These are phyloP conservation scores for Stachybotrys echinatus DNA, from an alignment of 2,329 filamentous ascomycete genomes.

Conservation along the genomic window DNA sequence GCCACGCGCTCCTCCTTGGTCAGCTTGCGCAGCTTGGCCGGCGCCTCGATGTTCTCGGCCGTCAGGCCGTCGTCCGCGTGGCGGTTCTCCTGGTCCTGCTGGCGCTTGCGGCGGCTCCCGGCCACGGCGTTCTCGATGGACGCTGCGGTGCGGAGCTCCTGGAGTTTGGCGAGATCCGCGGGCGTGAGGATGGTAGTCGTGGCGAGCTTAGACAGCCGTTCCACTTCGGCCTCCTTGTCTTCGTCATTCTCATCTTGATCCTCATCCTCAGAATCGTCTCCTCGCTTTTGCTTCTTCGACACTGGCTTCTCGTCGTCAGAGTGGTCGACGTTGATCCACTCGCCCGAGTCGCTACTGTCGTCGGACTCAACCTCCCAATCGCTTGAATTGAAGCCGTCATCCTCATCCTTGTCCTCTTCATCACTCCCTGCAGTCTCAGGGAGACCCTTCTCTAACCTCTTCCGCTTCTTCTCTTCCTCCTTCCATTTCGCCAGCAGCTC, in stretches of 20 bases:
- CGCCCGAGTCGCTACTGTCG: conserved; percentile 66
- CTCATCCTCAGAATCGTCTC: conserved; percentile 15
- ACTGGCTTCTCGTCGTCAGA: conserved; percentile 70
- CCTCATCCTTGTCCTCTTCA: conserved; percentile 56
- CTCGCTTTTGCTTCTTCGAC: conserved; percentile 37
- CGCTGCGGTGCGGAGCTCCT: conserved; percentile 74
- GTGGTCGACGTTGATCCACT: conserved; percentile 91
- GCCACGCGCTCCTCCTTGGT: conserved; percentile 89
- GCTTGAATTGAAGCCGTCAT: conserved; percentile 47
- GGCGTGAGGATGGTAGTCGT: conserved; percentile 92
- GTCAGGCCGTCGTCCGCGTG: conserved; percentile 87
- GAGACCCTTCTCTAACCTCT: conserved; percentile 63
- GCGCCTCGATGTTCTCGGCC: conserved; percentile 84
- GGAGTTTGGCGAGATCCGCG: conserved; percentile 90
- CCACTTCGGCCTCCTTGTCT: conserved; percentile 37
- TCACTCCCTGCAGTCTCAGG: conserved; percentile 57
- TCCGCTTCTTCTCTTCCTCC: conserved; percentile 76
- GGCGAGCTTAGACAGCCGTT: conserved; percentile 68
- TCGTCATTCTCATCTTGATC: conserved; percentile 33
- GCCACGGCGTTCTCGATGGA: conserved; percentile 61
- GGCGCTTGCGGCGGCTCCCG: conserved; percentile 34
- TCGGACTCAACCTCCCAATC: conserved; percentile 59
- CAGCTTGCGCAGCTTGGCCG: conserved; percentile 72
- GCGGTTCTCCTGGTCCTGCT: conserved; percentile 43
- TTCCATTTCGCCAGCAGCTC: conserved; percentile 93